These are phyloP conservation scores for Stephania cephalantha DNA, from an alignment of 164 flowering plant species.

Conservation along the genomic window DNA sequence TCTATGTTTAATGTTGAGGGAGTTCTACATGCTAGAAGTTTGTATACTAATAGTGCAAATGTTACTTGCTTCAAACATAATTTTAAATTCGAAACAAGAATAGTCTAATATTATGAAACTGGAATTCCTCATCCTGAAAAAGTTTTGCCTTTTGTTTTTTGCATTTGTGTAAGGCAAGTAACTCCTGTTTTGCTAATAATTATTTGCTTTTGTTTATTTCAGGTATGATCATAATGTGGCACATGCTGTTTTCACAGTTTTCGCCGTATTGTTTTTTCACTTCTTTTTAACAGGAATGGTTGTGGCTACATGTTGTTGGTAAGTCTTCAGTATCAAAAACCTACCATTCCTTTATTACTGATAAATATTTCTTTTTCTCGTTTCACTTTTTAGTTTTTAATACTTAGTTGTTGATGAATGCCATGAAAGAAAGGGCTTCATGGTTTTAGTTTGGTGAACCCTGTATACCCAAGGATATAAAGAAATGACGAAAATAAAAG, in stretches of 20 bases:
- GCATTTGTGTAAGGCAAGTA: background rate
- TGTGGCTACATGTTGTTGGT: slow-evolving; percentile 90
- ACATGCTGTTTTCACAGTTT: slow-evolving; percentile 75
- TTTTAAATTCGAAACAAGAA: background rate
- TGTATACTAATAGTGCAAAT: background rate
- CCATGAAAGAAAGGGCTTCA: too few relatives aligned
- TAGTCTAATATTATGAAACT: background rate
- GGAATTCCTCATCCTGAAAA: background rate
- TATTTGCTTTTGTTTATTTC: slow-evolving; percentile 22
- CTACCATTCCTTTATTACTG: too few relatives aligned
- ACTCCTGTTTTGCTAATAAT: background rate
- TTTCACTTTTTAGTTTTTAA: background rate
- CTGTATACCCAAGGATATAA: too few relatives aligned
- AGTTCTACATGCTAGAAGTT: background rate
- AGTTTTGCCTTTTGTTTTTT: background rate
- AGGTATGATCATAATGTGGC: slow-evolving; percentile 83
- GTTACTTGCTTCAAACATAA: background rate
- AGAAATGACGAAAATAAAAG: too few relatives aligned
- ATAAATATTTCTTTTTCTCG: background rate
- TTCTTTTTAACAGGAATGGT: slow-evolving; percentile 65
- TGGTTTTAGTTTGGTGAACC: too few relatives aligned
- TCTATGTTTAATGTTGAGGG: background rate
- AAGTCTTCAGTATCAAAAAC: slow-evolving; percentile 23
- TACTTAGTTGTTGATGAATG: too few relatives aligned
- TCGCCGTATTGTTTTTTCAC: slow-evolving; percentile 73